Evolutionary conservation across 2,329 filamentous ascomycete species (phyloP).

Genomic region (Fusarium continuum): DNA sequence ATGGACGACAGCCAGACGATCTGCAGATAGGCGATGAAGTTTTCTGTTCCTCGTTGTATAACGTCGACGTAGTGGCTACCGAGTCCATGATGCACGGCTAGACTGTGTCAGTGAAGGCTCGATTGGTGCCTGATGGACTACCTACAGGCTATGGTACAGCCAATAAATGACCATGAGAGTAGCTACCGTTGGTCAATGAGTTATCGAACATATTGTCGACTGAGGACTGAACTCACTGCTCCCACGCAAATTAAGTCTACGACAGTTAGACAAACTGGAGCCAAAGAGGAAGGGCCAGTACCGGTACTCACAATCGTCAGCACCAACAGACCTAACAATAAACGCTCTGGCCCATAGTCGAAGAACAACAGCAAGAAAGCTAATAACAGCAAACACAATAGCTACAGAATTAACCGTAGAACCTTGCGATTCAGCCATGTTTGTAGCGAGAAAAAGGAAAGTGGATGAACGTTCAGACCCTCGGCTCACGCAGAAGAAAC

Average conservation of each 20-base stretch:
- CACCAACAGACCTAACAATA: conserved; percentile 23
- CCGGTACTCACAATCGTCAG: conserved; percentile 34
- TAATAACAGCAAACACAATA: conserved; percentile 22
- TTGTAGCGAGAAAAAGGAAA: background rate
- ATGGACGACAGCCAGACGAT: conserved; percentile 31
- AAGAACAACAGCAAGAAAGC: conserved; percentile 24
- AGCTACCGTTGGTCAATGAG: background rate
- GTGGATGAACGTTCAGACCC: background rate
- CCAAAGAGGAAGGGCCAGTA: too few species aligned
- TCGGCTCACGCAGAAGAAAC: background rate
- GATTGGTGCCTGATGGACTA: accelerated
- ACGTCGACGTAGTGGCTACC: conserved; percentile 26
- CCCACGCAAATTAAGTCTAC: conserved; percentile 30
- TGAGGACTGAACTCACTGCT: background rate
- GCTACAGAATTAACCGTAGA: conserved; percentile 19
- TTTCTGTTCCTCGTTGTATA: conserved; percentile 4
- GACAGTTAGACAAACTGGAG: background rate
- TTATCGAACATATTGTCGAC: background rate
- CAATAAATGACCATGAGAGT: conserved; percentile 23
- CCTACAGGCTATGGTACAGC: conserved; percentile 23
- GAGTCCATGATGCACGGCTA: conserved; percentile 23
- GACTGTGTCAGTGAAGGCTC: background rate
- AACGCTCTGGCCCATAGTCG: conserved; percentile 26
- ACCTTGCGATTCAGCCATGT: conserved; percentile 20
- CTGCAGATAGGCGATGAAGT: conserved; percentile 29